Percentiles rank a stretch among this genome's conserved stretches.
Evolutionary conservation across 306 rosid species (phyloP).

Genomic region (Trifolium dubium): DNA sequence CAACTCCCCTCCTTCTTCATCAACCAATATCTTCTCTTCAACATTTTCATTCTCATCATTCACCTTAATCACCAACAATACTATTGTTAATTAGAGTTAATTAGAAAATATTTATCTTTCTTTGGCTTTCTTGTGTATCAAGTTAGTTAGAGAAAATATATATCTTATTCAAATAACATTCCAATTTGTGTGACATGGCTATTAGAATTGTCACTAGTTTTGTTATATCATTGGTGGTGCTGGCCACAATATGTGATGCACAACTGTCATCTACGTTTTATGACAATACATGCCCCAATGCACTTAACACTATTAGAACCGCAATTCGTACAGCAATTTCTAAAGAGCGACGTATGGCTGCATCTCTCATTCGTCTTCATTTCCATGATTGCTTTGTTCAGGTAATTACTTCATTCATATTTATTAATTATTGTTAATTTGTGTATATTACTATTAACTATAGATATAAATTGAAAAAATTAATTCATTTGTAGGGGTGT

Average conservation of each 20-base stretch:
- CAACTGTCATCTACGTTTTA: conserved; percentile 57
- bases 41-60: background rate
- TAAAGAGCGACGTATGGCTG: conserved; percentile 50
- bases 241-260: conserved; percentile 46
- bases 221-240: conserved; percentile 21
- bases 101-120: background rate
- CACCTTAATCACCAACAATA: background rate
- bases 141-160: background rate
- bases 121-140: background rate
- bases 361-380: conserved; percentile 43
- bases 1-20: background rate
- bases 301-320: conserved; percentile 51
- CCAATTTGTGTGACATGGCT: background rate
- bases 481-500: conserved; percentile 51
- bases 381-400: conserved; percentile 55
- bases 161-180: background rate
- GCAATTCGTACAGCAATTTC: conserved; percentile 48
- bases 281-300: conserved; percentile 58
- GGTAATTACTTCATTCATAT: conserved; percentile 5
- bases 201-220: conserved; percentile 12
- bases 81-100: background rate
- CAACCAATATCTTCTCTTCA: background rate
- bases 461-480: background rate
- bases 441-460: background rate
- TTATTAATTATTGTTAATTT: background rate